Percentiles rank a stretch among this genome's conserved stretches.
Evolutionary conservation across 805 yeast genomes (phyloP).

Genomic region (Teunomyces barrocoloradensis): DNA sequence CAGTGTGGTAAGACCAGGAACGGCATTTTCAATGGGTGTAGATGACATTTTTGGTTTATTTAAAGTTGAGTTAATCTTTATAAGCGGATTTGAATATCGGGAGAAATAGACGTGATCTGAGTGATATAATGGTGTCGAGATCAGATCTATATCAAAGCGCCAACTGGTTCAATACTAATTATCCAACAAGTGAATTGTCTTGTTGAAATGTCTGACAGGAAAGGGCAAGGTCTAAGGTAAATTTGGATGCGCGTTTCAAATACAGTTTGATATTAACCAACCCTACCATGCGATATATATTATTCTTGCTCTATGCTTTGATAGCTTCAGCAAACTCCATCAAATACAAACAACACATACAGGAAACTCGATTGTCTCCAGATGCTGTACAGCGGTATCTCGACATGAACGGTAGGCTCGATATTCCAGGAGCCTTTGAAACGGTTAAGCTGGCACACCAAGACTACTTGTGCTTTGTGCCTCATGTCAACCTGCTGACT

Average conservation of each 20-base stretch:
- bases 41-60: neutral
- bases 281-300: neutral
- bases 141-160: too few species aligned
- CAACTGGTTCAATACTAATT: too few species aligned
- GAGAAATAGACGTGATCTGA: too few species aligned
- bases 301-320: neutral
- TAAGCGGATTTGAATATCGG: too few species aligned
- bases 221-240: too few species aligned
- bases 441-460: neutral
- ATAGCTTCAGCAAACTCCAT: neutral
- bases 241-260: slow-evolving; percentile 1
- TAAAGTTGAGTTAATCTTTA: neutral
- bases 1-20: slow-evolving; percentile 35
- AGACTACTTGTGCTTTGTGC: slow-evolving; percentile 22
- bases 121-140: too few species aligned
- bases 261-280: neutral
- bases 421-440: neutral
- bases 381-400: neutral
- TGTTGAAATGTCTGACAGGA: too few species aligned
- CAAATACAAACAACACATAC: neutral
- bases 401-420: neutral
- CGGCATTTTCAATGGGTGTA: slow-evolving; percentile 4
- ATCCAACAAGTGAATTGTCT: too few species aligned
- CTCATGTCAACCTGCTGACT: slow-evolving; percentile 6
- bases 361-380: neutral